Conservation (phyloP, 2,329 filamentous ascomycete genomes). For the Alternaria ventricosa region DNA sequence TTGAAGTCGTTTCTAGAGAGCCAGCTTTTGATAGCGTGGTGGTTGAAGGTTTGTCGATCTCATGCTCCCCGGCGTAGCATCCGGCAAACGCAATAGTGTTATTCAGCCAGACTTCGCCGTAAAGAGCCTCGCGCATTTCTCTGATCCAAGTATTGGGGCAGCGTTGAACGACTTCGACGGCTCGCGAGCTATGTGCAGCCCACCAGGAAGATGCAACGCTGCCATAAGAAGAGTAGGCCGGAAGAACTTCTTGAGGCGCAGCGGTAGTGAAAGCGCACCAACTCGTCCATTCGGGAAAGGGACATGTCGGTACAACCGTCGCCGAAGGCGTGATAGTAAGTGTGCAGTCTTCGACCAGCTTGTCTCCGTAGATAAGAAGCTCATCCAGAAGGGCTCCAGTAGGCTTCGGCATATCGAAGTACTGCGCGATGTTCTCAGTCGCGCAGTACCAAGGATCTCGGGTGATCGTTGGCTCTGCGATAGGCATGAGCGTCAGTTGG, state of each 20-base stretch:
- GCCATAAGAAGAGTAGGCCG: neutral
- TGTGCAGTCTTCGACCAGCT: neutral
- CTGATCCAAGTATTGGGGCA: neutral
- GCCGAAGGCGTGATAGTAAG: neutral
- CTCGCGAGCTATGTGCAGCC: neutral
- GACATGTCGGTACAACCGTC: neutral
- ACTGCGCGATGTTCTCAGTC: neutral
- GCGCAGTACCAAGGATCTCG: neutral
- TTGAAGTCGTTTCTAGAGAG: neutral
- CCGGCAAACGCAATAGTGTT: neutral
- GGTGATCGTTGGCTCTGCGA: neutral
- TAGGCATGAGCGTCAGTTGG: neutral
- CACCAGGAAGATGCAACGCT: neutral
- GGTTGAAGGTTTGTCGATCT: neutral
- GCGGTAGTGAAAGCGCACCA: neutral
- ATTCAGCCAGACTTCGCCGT: neutral
- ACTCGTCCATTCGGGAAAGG: neutral
- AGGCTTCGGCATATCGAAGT: neutral
- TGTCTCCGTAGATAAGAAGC: neutral
- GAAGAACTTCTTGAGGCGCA: neutral
- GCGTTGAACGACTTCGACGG: neutral
- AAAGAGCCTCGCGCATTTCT: neutral
- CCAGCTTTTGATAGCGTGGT: neutral
- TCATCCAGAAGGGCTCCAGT: neutral
- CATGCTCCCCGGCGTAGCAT: neutral